Conservation (phyloP, 2,329 filamentous ascomycete species). For the Teratosphaeria nubilosa region DNA sequence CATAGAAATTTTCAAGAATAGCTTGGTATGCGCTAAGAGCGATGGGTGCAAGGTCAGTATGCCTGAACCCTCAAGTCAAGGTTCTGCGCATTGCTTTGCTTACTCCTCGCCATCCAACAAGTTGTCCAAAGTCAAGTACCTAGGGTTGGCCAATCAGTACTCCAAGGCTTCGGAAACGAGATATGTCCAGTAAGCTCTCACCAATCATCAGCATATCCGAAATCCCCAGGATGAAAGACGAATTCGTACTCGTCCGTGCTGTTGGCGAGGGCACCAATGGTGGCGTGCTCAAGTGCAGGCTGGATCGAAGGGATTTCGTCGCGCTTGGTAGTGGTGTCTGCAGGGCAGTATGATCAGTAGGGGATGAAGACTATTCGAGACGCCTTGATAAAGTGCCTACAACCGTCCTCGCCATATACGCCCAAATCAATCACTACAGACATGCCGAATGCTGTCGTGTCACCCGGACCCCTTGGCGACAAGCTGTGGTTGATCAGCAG, state of each 20-base stretch:
- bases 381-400: slow-evolving; percentile 4
- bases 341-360: slow-evolving; percentile 31
- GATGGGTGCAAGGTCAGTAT: too few relatives aligned
- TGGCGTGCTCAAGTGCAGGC: slow-evolving; percentile 48
- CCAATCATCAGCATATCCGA: slow-evolving; percentile 53
- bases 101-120: neutral
- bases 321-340: slow-evolving; percentile 32
- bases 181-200: slow-evolving; percentile 37
- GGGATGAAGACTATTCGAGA: neutral
- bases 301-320: slow-evolving; percentile 41
- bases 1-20: slow-evolving; percentile 49
- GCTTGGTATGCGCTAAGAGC: slow-evolving; percentile 26
- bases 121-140: neutral
- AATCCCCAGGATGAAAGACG: slow-evolving; percentile 44
- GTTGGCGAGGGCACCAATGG: slow-evolving; percentile 44
- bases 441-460: slow-evolving; percentile 45
- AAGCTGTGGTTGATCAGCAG: slow-evolving; percentile 12
- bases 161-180: slow-evolving; percentile 35
- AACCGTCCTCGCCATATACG: slow-evolving; percentile 45
- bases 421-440: slow-evolving; percentile 44
- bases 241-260: slow-evolving; percentile 48
- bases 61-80: too few relatives aligned
- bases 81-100: too few relatives aligned
- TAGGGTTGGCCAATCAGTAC: slow-evolving; percentile 28
- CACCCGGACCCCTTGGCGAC: slow-evolving; percentile 44